Evolutionary conservation across 2,329 filamentous ascomycete genomes (phyloP).

Genomic region (Monilinia vaccinii-corymbosi): DNA sequence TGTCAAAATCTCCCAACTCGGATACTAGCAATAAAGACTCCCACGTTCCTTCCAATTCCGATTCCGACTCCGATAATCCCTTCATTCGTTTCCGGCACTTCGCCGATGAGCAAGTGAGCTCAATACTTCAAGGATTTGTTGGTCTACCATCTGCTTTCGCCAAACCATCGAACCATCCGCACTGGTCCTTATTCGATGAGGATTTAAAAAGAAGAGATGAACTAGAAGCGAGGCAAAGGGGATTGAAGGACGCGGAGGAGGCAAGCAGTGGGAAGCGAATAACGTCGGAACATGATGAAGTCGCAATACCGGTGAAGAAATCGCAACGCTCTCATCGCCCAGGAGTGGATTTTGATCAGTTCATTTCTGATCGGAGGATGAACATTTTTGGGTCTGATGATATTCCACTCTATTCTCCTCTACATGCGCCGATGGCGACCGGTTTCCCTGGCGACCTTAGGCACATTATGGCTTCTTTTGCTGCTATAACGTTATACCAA

Average conservation of each 20-base stretch:
- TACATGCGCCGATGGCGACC: slow-evolving; percentile 47
- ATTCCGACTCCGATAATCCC: slow-evolving; percentile 20
- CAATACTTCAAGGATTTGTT: slow-evolving; percentile 28
- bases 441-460: slow-evolving; percentile 41
- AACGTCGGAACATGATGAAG: slow-evolving; percentile 3
- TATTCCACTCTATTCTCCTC: slow-evolving; percentile 24
- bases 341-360: background rate
- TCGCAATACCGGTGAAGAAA: slow-evolving; percentile 15
- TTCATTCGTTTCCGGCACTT: slow-evolving; percentile 28
- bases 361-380: background rate
- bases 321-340: background rate
- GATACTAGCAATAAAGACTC: slow-evolving; percentile 7
- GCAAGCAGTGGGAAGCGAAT: background rate
- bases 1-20: slow-evolving; percentile 18
- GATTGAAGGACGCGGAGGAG: slow-evolving; percentile 18
- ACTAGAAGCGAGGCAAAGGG: slow-evolving; percentile 17
- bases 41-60: background rate
- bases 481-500: background rate
- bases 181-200: slow-evolving; percentile 26
- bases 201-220: slow-evolving; percentile 23
- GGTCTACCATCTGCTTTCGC: slow-evolving; percentile 28
- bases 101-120: slow-evolving; percentile 26
- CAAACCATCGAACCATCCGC: slow-evolving; percentile 13
- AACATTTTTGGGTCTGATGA: slow-evolving; percentile 11
- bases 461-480: background rate